Percentiles rank a stretch among this genome's conserved stretches.
Conservation (phyloP, 2,329 filamentous ascomycete genomes). For the Phaeomoniella chlamydospora region DNA sequence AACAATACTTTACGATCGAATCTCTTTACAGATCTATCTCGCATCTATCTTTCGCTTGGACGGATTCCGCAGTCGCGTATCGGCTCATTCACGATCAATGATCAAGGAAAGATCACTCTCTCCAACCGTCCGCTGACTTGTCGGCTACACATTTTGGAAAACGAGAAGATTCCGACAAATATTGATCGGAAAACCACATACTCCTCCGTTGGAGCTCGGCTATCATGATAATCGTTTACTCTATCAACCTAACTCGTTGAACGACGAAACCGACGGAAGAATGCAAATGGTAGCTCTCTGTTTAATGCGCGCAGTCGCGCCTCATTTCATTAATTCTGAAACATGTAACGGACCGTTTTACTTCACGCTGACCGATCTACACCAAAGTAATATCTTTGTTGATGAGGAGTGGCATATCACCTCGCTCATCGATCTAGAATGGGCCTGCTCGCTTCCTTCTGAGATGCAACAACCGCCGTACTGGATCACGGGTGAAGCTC, state of each 20-base stretch:
- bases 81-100: conserved; percentile 11
- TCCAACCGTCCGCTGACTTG: conserved; percentile 13
- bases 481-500: no score
- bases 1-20: conserved; percentile 6
- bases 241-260: conserved; percentile 13
- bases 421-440: no score
- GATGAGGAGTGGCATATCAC: no score
- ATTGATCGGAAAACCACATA: conserved; percentile 14
- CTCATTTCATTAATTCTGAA: no score
- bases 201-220: conserved; percentile 10
- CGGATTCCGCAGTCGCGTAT: conserved; percentile 7
- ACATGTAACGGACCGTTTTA: no score
- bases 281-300: no score
- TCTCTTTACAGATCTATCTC: conserved; percentile 11
- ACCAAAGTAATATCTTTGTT: no score
- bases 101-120: conserved; percentile 11
- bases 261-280: conserved; percentile 5
- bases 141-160: conserved; percentile 12
- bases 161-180: conserved; percentile 12
- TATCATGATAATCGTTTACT: conserved; percentile 14
- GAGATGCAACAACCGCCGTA: no score
- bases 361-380: no score
- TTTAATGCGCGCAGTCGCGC: no score
- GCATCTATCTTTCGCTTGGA: conserved; percentile 12
- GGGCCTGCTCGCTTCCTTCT: no score